Conservation (phyloP, 352 stramenopile genomes). For the Thraustotheca clavata region DNA sequence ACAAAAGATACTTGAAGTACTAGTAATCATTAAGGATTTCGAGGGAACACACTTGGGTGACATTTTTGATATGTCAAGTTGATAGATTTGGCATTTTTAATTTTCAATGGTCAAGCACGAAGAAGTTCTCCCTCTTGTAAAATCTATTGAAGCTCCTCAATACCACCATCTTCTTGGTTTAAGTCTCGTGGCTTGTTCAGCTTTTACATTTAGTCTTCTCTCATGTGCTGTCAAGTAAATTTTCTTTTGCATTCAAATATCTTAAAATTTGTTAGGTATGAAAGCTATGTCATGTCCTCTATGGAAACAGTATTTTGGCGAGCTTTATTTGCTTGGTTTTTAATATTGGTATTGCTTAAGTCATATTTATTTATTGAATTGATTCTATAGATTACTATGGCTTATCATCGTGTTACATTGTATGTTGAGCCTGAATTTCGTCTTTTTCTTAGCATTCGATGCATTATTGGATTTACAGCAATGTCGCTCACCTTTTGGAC, state of each 20-base stretch:
- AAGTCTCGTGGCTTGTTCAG: neutral
- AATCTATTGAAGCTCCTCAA: neutral
- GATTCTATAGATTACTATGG: neutral
- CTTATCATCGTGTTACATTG: neutral
- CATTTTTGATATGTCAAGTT: conserved; percentile 2
- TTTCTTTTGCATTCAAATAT: neutral
- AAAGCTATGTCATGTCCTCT: neutral
- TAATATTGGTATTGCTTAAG: too few species aligned
- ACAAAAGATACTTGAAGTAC: too few species aligned
- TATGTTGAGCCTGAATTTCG: neutral
- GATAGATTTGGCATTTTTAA: too few species aligned
- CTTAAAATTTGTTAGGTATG: neutral
- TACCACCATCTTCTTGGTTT: neutral
- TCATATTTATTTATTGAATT: too few species aligned
- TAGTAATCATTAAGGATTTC: too few species aligned
- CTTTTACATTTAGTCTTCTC: neutral
- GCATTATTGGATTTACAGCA: neutral
- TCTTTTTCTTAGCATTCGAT: neutral
- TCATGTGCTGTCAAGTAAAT: conserved; percentile 1
- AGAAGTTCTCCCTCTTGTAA: too few species aligned
- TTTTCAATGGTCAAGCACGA: neutral
- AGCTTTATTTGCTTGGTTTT: neutral
- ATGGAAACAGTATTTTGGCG: conserved; percentile 9
- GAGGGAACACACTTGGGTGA: neutral
- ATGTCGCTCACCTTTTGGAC: neutral